Base-by-base conservation (phyloP, 2,329 filamentous ascomycete species). In the Scedosporium dehoogii region DNA sequence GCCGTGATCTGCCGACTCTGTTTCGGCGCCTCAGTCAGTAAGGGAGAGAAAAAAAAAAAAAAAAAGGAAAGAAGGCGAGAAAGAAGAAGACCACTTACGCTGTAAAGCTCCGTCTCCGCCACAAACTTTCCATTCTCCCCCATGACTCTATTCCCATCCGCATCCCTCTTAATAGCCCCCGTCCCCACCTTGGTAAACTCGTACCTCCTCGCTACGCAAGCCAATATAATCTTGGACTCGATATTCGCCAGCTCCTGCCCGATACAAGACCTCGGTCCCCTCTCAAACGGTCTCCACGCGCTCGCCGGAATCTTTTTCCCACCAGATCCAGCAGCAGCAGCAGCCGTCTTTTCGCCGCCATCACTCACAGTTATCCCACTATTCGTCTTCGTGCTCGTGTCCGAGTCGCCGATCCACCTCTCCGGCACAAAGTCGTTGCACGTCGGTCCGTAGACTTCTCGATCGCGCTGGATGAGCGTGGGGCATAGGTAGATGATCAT, bases 161-260 rank as follows among this genome's bases (percentile, higher is more conserved):
- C 51, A 10, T 62, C 65, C 6, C 64, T 59, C 56, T 62, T 65
- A 21, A 66, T 61, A 42, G 63, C 65, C 2, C 65, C 66, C 16
- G 61, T 14, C 1, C 65, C 65, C 3, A 66, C 63, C 64, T 67
- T 67, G 27, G 63, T 58, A 33, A 67, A 67, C n/a, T 62, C 64
- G 46, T 67, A 67, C 25, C 58, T 62, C 23, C 65, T 59, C 18
- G 65, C 65, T 1, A 64, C 64, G 21, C 62, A 63, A 25, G 66
- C 77, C 29, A 85, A 69, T 6, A 81, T 76, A 38, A 81, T 72
- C 65, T 78, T 78, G 23, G 80, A 67, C 70, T 85, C 82, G 16
- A 82, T 71, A 70, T 79, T 76, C 0, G 78, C 82, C 55, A 85
- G 72, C 65, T 81, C 79, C 68, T 84, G 80, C 1, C 82, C 83